These are phyloP conservation scores for Datura wrightii DNA, from an alignment of 257 asterid genomes.

Conservation along the genomic window DNA sequence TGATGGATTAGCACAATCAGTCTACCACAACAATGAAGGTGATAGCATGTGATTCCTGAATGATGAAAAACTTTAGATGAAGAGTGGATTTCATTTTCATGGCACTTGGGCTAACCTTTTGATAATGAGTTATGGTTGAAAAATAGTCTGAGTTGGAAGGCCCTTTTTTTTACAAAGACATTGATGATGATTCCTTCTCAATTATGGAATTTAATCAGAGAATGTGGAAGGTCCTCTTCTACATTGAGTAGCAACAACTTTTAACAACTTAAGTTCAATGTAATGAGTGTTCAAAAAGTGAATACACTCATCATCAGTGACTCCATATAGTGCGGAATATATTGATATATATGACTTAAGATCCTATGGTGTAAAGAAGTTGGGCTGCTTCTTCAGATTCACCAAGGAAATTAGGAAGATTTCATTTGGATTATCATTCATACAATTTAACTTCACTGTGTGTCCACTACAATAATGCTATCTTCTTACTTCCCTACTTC, in stretches of 20 bases:
- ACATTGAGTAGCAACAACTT: not conserved
- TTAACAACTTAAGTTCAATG: not conserved
- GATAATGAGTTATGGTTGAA: too few species aligned
- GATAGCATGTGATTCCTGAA: not conserved
- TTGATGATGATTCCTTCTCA: not conserved
- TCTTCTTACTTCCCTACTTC: conserved; percentile 9
- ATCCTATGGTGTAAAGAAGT: not conserved
- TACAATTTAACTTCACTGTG: not conserved
- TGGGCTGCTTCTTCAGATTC: not conserved
- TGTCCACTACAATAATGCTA: not conserved
- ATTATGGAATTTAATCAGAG: not conserved
- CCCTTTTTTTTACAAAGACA: not conserved
- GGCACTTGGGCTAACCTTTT: not conserved
- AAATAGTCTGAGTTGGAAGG: not conserved
- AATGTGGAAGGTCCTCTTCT: not conserved
- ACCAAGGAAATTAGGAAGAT: conserved; percentile 5
- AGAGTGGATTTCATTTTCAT: not conserved
- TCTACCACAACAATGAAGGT: not conserved
- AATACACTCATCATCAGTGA: not conserved
- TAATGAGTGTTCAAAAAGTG: not conserved
- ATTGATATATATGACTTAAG: not conserved
- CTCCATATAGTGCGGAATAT: not conserved
- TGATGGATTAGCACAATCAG: conserved; percentile 1
- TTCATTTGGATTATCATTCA: not conserved
- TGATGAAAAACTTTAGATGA: not conserved